Conservation (phyloP, 305 asterid species). For the Fraxinus xanthoxyloides region DNA sequence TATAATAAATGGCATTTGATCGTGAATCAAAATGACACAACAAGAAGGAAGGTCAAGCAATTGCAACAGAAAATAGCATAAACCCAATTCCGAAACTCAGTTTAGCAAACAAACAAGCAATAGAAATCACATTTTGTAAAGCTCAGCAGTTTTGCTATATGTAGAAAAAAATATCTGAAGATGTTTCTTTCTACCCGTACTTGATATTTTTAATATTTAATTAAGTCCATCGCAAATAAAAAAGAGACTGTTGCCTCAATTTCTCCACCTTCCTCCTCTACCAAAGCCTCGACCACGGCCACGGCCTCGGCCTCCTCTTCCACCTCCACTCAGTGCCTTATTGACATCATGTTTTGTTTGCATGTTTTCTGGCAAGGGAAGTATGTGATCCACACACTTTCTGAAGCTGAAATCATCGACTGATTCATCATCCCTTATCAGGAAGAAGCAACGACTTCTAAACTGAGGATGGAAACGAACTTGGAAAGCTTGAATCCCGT, state of each 20-base stretch:
- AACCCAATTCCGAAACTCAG: neutral
- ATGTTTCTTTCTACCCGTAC: neutral
- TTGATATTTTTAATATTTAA: neutral
- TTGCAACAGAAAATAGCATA: neutral
- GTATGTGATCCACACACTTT: slow-evolving; percentile 78
- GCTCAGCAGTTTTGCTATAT: neutral
- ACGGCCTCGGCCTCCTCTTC: slow-evolving; percentile 48
- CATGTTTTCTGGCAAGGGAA: slow-evolving; percentile 80
- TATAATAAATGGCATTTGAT: neutral
- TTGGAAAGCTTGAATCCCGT: slow-evolving; percentile 65
- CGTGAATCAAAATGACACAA: neutral
- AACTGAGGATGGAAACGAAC: slow-evolving; percentile 72
- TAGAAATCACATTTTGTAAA: neutral
- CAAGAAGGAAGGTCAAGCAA: neutral
- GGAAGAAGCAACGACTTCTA: slow-evolving; percentile 86
- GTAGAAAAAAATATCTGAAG: neutral
- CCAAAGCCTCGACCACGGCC: slow-evolving; percentile 26
- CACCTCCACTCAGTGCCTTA: slow-evolving; percentile 51
- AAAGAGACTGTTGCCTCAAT: slow-evolving; percentile 6
- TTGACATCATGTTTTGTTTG: slow-evolving; percentile 63
- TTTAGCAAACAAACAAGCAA: neutral
- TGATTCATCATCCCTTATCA: slow-evolving; percentile 70
- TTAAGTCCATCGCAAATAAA: neutral
- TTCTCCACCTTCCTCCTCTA: slow-evolving; percentile 28
- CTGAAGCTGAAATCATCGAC: slow-evolving; percentile 90